Conservation (phyloP, 768 basidiomycete genomes). For the Floccularia luteovirens region DNA sequence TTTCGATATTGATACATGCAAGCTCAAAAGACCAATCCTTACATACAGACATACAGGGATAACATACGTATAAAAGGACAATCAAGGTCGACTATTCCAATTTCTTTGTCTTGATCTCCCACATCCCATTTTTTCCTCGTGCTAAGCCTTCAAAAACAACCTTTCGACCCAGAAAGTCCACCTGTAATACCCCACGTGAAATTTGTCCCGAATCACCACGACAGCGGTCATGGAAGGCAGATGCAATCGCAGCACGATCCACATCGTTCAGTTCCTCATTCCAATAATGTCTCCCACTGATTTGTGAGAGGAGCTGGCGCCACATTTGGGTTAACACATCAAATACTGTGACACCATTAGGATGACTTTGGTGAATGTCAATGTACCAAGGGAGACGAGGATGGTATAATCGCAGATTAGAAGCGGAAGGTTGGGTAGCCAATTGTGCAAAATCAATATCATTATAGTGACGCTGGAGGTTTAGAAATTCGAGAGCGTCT, state of each 20-base stretch:
- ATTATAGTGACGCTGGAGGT: slow-evolving; percentile 32
- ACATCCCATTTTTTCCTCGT: slow-evolving; percentile 48
- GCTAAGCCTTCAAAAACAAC: slow-evolving; percentile 45
- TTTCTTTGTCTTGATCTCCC: slow-evolving; percentile 43
- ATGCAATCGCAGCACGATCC: slow-evolving; percentile 34
- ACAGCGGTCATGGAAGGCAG: slow-evolving; percentile 39
- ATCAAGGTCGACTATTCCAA: background rate
- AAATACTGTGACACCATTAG: slow-evolving; percentile 49
- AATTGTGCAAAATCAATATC: slow-evolving; percentile 45
- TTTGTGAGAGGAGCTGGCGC: slow-evolving; percentile 31
- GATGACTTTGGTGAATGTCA: slow-evolving; percentile 38
- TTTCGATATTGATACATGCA: no score
- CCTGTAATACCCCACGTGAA: slow-evolving; percentile 38
- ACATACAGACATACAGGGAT: no score
- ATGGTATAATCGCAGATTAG: slow-evolving; percentile 49
- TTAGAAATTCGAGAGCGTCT: slow-evolving; percentile 32
- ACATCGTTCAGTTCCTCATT: slow-evolving; percentile 45
- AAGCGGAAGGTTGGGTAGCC: slow-evolving; percentile 41
- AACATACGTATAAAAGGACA: no score
- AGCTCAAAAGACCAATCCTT: no score
- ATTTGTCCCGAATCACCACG: slow-evolving; percentile 20
- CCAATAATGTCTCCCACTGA: slow-evolving; percentile 47
- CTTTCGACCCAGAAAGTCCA: slow-evolving; percentile 55
- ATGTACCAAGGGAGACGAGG: slow-evolving; percentile 60
- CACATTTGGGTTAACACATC: slow-evolving; percentile 47